These are phyloP conservation scores for Aspergillus caelatus DNA, from an alignment of 2,329 filamentous ascomycete genomes.

Conservation along the genomic window DNA sequence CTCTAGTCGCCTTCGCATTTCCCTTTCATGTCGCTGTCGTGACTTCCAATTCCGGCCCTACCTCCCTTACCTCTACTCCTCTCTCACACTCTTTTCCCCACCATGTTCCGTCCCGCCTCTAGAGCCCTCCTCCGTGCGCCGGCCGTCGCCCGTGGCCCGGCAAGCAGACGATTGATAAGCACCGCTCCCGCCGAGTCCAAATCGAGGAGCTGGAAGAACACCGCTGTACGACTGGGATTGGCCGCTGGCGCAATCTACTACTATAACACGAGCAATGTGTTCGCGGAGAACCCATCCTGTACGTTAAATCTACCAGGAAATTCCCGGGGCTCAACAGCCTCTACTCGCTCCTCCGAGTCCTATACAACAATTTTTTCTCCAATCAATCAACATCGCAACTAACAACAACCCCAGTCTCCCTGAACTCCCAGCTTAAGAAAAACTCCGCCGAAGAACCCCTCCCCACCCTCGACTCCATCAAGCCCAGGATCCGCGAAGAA, in stretches of 20 bases:
- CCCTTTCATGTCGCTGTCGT: conserved; percentile 8
- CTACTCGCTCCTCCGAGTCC: not conserved
- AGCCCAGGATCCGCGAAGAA: conserved; percentile 55
- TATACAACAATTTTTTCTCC: not conserved
- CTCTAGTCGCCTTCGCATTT: conserved; percentile 1
- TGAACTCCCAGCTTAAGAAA: conserved; percentile 33
- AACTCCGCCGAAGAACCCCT: conserved; percentile 51
- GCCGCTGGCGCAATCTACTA: conserved; percentile 82
- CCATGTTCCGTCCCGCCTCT: conserved; percentile 57
- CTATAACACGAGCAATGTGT: conserved; percentile 87
- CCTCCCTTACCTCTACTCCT: conserved; percentile 1
- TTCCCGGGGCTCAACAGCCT: not conserved
- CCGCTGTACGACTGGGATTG: conserved; percentile 71
- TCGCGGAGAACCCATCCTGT: conserved; percentile 82
- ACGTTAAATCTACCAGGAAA: conserved; percentile 40
- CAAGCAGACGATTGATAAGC: conserved; percentile 56
- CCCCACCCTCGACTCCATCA: conserved; percentile 68
- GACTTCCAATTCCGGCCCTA: conserved; percentile 7
- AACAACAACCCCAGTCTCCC: conserved; percentile 33
- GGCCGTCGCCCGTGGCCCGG: conserved; percentile 32
- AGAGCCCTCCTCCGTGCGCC: conserved; percentile 48
- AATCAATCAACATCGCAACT: not conserved
- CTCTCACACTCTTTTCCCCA: conserved; percentile 14
- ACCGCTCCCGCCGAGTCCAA: conserved; percentile 62
- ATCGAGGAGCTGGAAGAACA: conserved; percentile 80